Base-by-base conservation (phyloP, 805 yeast genomes). In the Schwanniomyces pseudopolymorphus region DNA sequence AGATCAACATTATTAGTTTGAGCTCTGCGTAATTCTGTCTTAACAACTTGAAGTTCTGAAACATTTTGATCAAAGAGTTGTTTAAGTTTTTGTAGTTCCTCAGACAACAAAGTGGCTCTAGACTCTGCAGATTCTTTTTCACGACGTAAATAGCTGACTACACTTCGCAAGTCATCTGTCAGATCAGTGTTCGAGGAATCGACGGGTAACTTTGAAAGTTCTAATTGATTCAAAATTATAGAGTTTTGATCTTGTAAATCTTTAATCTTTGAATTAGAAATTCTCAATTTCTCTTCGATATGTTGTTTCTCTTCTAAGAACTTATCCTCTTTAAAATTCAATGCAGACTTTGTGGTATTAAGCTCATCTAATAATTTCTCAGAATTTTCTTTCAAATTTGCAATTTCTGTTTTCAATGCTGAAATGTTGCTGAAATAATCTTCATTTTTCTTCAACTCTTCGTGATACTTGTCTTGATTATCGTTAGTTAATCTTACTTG, bases 111-210 rank as follows among this genome's bases (percentile, higher is more conserved):
- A 0, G 50, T 17, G 3, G 57, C 67, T 54, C 83, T 86, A 7
- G 82, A 76, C 40, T 81, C 84, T 1, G 83, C 73, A 4, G 84
- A 71, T 51, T 89, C 96, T 56, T 84, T 86, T 53, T 88, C 95
- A 50, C 85, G 81, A 39, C 91, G 83, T 47, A 89, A 68, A 55
- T 78, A 83, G 1, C 74, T 60, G 28, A 89, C 67, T 22, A 89
- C 75, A 51, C 84, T 83, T 42, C 63, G 63, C 40, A 68, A 48
- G 25, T 66, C 71, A 11, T 43, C 51, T 28, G 50, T 43, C n/a
- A 40, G 37, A 6, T 53, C 57, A 9, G 50, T 47, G 9, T 42
- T 54, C 14, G 47, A 44, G 21, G 39, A 46, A n/a, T 16, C 39
- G 3, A 22, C 4, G 21, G 55, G 39, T 11, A 33, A 25, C 40